phyloP scores from a whole-genome alignment of 108 stramenopile species.

The Ochromonas danica region DNA sequence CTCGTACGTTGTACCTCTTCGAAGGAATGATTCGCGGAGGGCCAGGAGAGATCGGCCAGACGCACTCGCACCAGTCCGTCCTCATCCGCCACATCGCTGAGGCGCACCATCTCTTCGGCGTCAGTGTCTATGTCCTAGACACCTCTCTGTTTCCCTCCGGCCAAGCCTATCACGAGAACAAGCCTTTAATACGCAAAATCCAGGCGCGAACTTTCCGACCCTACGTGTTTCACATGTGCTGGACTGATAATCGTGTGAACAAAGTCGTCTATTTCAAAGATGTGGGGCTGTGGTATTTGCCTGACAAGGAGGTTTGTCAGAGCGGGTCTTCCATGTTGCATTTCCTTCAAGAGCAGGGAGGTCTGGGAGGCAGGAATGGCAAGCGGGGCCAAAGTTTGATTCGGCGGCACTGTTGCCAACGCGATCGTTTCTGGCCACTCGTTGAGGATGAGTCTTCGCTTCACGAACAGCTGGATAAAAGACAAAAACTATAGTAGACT shows the following conservation, averaged over 20 bases:
- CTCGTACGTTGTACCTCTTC: constrained; percentile 6
- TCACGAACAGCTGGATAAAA: no score
- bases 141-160: constrained; percentile 19
- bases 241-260: constrained; percentile 24
- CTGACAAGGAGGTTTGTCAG: not conserved
- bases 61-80: constrained; percentile 26
- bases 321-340: not conserved
- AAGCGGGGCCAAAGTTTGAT: no score
- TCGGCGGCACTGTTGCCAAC: not conserved
- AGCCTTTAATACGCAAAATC: not conserved
- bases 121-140: not conserved
- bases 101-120: not conserved
- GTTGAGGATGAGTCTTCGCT: no score
- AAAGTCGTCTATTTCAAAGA: constrained; percentile 36
- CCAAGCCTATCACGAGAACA: constrained; percentile 36
- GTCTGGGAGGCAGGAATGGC: no score
- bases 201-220: not conserved
- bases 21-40: not conserved
- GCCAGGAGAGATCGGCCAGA: not conserved
- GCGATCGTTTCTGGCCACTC: not conserved
- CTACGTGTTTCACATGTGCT: constrained; percentile 43
- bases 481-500: no score
- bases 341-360: no score
- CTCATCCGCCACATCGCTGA: constrained; percentile 2
- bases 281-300: constrained; percentile 23